Evolutionary conservation across 495 filamentous ascomycete genomes (phyloP).

Genomic region (Oleoguttula mirabilis): DNA sequence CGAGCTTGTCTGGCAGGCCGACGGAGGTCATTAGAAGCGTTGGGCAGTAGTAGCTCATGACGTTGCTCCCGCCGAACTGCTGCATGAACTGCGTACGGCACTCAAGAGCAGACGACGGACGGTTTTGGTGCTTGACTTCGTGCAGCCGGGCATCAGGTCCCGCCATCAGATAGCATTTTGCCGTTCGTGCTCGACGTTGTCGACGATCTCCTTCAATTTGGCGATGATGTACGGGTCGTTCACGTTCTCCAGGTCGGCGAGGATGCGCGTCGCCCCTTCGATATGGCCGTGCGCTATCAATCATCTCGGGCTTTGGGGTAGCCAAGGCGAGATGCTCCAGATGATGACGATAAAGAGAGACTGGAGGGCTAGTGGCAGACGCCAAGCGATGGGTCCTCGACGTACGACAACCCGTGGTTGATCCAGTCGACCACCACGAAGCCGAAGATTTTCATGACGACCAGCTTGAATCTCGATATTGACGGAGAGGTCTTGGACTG

Average conservation of each 20-base stretch:
- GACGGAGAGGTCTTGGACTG: slow-evolving; percentile 1
- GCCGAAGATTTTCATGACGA: background rate
- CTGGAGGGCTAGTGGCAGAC: slow-evolving; percentile 37
- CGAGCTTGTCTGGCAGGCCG: background rate
- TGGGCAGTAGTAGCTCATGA: background rate
- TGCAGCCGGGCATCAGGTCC: background rate
- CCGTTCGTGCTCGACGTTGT: background rate
- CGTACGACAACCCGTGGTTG: slow-evolving; percentile 36
- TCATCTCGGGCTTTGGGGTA: slow-evolving; percentile 35
- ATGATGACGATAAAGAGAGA: slow-evolving; percentile 30
- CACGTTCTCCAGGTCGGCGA: slow-evolving; percentile 16
- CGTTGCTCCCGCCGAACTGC: background rate
- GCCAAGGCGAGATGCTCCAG: slow-evolving; percentile 16
- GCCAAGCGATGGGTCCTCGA: slow-evolving; percentile 32
- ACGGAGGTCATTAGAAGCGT: background rate
- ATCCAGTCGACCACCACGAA: slow-evolving; percentile 35
- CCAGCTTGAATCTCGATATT: background rate
- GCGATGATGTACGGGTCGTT: background rate
- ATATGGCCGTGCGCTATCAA: slow-evolving; percentile 30
- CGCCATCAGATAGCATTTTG: background rate
- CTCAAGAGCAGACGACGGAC: background rate
- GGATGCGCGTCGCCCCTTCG: slow-evolving; percentile 28
- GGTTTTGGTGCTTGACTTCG: background rate
- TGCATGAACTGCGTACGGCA: background rate
- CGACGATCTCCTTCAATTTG: background rate